These are phyloP conservation scores for Malassezia pachydermatis DNA, from an alignment of 1,284 basidiomycete genomes.

Conservation along the genomic window DNA sequence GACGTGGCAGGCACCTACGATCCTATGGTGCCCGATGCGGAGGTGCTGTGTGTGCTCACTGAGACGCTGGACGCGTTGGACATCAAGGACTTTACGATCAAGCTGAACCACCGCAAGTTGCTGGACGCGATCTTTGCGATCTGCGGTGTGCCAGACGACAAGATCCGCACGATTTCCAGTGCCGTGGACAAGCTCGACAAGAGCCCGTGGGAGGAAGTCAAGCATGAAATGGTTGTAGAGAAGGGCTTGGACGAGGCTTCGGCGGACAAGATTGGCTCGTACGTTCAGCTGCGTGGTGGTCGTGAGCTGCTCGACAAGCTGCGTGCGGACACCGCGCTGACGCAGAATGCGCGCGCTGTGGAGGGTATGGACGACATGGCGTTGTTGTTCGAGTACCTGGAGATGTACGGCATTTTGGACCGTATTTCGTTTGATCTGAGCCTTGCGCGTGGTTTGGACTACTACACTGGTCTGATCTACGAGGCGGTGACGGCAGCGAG, in stretches of 20 bases:
- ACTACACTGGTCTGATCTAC: constrained; percentile 98
- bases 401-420: constrained; percentile 68
- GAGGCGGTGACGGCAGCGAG: constrained; percentile 89
- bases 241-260: constrained; percentile 75
- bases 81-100: constrained; percentile 78
- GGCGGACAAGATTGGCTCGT: constrained; percentile 91
- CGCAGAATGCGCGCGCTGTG: constrained; percentile 61
- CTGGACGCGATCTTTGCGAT: constrained; percentile 94
- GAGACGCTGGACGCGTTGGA: constrained; percentile 73
- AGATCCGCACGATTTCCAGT: constrained; percentile 86
- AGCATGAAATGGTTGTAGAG: constrained; percentile 89
- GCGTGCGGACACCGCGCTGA: constrained; percentile 60
- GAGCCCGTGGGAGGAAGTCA: constrained; percentile 77
- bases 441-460: constrained; percentile 88
- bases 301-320: constrained; percentile 67
- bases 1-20: constrained; percentile 84
- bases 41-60: constrained; percentile 71
- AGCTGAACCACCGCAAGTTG: constrained; percentile 89
- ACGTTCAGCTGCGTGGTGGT: constrained; percentile 67
- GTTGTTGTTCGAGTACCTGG: constrained; percentile 71
- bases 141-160: constrained; percentile 83
- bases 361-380: constrained; percentile 84
- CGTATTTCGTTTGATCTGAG: constrained; percentile 83
- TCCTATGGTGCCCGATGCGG: constrained; percentile 92
- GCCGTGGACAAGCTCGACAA: constrained; percentile 99